A percentile compares a stretch with the other conserved stretches of the same genome.
These are phyloP conservation scores for Aphanomyces euteiches DNA, from an alignment of 352 stramenopile genomes.

Conservation along the genomic window DNA sequence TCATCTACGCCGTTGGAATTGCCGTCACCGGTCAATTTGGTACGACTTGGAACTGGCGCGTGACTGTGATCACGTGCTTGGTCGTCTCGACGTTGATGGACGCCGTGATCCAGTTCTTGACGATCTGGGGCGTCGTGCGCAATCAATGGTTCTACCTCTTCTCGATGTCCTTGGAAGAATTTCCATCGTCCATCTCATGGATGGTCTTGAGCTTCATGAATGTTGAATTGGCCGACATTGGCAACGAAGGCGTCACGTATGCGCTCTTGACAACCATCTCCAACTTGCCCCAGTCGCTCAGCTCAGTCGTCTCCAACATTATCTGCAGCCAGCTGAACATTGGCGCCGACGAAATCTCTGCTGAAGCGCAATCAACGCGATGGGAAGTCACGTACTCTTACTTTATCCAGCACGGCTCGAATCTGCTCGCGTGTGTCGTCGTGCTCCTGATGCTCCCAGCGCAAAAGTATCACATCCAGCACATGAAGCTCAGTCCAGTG, in stretches of 20 bases:
- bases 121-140: constrained; percentile 48
- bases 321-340: background rate
- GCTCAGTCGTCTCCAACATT: constrained; percentile 10
- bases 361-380: background rate
- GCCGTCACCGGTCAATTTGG: constrained; percentile 49
- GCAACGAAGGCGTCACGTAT: constrained; percentile 55
- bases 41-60: constrained; percentile 52
- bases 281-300: constrained; percentile 10
- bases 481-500: background rate
- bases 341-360: background rate
- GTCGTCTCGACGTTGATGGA: constrained; percentile 33
- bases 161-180: constrained; percentile 42
- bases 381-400: constrained; percentile 16
- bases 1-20: constrained; percentile 38
- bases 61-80: constrained; percentile 38
- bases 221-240: constrained; percentile 52
- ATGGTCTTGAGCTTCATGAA: constrained; percentile 56
- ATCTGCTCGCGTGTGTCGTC: background rate
- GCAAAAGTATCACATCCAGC: constrained; percentile 15
- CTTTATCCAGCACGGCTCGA: constrained; percentile 3
- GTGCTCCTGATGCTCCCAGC: constrained; percentile 13
- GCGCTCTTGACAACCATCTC: constrained; percentile 34
- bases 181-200: constrained; percentile 47
- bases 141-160: constrained; percentile 64
- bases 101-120: constrained; percentile 39